phyloP scores from a whole-genome alignment of 2,329 filamentous ascomycete genomes.

The Zasmidium cellare region DNA sequence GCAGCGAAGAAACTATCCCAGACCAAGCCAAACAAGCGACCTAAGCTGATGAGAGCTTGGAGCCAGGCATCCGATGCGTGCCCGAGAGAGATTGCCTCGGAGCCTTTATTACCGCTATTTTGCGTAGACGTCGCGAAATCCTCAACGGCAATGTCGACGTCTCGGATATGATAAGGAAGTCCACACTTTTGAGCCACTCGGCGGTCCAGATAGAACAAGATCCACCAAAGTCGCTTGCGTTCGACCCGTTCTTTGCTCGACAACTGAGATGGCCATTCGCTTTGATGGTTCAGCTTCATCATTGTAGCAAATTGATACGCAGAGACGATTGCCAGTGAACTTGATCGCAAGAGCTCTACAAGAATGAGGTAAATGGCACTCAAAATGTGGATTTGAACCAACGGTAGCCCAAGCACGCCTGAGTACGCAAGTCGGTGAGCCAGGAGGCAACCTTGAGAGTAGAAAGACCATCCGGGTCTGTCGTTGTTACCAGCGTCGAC shows the following conservation, averaged over 20 bases:
- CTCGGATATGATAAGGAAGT: slow-evolving; percentile 1
- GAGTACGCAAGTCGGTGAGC: background rate
- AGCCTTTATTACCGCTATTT: background rate
- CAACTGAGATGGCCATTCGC: background rate
- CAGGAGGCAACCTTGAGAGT: background rate
- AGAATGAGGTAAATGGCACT: background rate
- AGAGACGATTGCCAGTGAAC: background rate
- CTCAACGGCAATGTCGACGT: background rate
- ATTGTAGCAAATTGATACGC: background rate
- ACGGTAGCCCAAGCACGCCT: background rate
- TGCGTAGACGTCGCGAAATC: background rate
- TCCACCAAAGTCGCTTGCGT: background rate
- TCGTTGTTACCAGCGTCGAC: background rate
- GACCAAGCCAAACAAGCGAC: background rate
- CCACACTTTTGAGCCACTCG: background rate
- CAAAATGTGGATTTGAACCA: background rate
- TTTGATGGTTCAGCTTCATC: background rate
- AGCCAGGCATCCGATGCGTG: background rate
- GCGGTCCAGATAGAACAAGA: background rate
- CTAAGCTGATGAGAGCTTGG: background rate
- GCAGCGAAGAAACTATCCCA: slow-evolving; percentile 1
- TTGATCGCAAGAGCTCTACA: background rate
- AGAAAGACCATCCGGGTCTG: background rate
- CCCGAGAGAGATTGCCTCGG: too few species aligned
- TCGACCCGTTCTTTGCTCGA: background rate